These are phyloP conservation scores for Phlyctochytrium arcticum DNA, from an alignment of 192 early-diverging fungal genomes.

Conservation along the genomic window DNA sequence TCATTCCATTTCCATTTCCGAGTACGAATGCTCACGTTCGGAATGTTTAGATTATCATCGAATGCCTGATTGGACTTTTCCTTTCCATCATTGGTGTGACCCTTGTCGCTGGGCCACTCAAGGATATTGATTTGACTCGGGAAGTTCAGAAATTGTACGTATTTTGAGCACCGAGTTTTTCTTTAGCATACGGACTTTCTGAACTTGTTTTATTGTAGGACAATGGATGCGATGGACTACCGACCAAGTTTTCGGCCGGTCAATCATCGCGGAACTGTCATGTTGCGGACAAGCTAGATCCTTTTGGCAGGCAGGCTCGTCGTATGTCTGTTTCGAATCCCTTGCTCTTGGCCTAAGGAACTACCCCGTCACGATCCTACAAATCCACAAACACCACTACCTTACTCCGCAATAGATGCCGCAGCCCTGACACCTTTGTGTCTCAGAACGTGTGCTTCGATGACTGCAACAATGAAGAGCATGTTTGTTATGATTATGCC, in stretches of 20 bases:
- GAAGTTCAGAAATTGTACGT: background rate
- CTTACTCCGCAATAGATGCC: too few species aligned
- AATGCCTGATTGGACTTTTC: constrained; percentile 11
- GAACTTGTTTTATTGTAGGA: background rate
- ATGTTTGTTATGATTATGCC: too few species aligned
- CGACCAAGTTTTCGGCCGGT: constrained; percentile 9
- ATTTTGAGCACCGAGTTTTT: background rate
- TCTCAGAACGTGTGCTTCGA: too few species aligned
- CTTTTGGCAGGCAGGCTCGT: too few species aligned
- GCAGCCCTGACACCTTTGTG: too few species aligned
- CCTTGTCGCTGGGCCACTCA: constrained; percentile 14
- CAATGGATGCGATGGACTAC: constrained; percentile 12
- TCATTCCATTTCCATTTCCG: too few species aligned
- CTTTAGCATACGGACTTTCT: background rate
- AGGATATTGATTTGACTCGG: constrained; percentile 18
- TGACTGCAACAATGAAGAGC: too few species aligned
- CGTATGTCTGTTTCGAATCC: too few species aligned
- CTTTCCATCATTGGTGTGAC: constrained; percentile 12
- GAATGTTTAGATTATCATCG: constrained; percentile 12
- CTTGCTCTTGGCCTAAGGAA: too few species aligned
- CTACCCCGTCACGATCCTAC: too few species aligned
- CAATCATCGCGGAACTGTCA: constrained; percentile 9
- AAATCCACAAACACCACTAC: too few species aligned
- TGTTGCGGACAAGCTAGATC: constrained; percentile 15
- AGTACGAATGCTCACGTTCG: too few species aligned